phyloP scores from a whole-genome alignment of 116 monocot species.

The Zostera marina region DNA sequence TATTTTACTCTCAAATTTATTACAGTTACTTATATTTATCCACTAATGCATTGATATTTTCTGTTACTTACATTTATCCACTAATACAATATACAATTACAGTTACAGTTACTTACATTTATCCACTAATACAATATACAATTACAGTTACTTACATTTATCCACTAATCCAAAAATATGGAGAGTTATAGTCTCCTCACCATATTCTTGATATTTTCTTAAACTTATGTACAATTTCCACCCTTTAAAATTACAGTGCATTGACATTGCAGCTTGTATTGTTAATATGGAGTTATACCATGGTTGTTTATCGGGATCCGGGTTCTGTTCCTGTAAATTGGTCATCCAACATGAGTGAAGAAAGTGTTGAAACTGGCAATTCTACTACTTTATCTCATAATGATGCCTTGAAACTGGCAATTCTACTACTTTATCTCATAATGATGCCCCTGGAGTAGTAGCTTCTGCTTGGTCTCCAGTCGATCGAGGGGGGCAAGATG shows the following conservation, averaged over 20 bases:
- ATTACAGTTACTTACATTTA: background rate
- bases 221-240: background rate
- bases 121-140: too few relatives aligned
- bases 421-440: conserved; percentile 18
- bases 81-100: too few relatives aligned
- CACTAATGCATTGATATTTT: too few relatives aligned
- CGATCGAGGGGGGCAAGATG: conserved; percentile 20
- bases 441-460: conserved; percentile 17
- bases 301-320: conserved; percentile 68
- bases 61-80: background rate
- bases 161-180: too few relatives aligned
- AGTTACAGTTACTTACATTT: background rate
- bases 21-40: background rate
- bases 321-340: conserved; percentile 71
- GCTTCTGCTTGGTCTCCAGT: conserved; percentile 11
- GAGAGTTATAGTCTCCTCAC: background rate
- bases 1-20: too few relatives aligned
- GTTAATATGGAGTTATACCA: conserved; percentile 77
- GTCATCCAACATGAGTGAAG: conserved; percentile 37
- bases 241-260: background rate
- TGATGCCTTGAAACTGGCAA: conserved; percentile 4
- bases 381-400: conserved; percentile 18
- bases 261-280: conserved; percentile 55
- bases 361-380: conserved; percentile 15
- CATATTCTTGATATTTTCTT: background rate